Conservation (phyloP, 805 yeast genomes). For the Myxozyma vanderwaltii region DNA sequence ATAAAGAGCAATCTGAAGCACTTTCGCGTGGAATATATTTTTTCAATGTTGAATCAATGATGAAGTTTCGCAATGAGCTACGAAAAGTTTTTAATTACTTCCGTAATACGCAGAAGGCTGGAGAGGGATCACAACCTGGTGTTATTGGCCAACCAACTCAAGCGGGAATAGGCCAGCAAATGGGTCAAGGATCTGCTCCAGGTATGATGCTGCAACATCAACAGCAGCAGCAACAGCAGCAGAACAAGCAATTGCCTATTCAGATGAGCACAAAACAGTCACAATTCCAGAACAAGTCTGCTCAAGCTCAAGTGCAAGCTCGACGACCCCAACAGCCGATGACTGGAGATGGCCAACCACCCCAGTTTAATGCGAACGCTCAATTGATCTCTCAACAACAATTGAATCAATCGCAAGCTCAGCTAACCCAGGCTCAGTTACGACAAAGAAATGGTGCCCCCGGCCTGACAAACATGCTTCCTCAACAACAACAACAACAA, state of each 20-base stretch:
- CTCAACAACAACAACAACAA: conserved; percentile 10
- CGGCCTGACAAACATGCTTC: background rate
- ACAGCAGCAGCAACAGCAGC: conserved; percentile 6
- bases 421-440: background rate
- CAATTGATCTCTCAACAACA: conserved; percentile 5
- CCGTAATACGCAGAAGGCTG: conserved; percentile 15
- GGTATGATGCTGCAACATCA: conserved; percentile 13
- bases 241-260: background rate
- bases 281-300: conserved; percentile 1
- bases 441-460: conserved; percentile 5
- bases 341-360: conserved; percentile 7
- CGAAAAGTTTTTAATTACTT: conserved; percentile 24
- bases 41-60: conserved; percentile 16
- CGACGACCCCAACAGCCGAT: conserved; percentile 3
- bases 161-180: conserved; percentile 2
- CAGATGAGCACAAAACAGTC: background rate
- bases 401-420: conserved; percentile 2
- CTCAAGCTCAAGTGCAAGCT: background rate
- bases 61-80: conserved; percentile 23
- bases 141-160: conserved; percentile 9
- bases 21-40: conserved; percentile 16
- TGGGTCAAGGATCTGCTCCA: background rate
- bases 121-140: background rate
- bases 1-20: conserved; percentile 29
- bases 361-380: conserved; percentile 8